Conservation (phyloP, 768 basidiomycete species). For the Fistulinella prunicolor region DNA sequence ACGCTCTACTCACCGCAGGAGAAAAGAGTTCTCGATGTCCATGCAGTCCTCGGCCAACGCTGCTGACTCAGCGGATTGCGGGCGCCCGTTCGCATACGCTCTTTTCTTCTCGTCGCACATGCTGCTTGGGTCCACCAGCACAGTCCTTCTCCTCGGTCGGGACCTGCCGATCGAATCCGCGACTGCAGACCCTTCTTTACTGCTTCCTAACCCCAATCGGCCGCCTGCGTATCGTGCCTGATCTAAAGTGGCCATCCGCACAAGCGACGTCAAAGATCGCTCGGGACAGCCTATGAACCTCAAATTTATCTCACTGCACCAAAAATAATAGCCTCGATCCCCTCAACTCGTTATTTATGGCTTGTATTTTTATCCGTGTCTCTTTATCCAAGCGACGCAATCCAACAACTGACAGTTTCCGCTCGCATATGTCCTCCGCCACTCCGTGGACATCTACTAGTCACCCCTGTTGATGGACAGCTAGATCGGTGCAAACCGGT, state of each 20-base stretch:
- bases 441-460: not conserved
- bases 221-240: conserved; percentile 21
- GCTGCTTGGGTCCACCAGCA: too few relatives aligned
- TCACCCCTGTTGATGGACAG: not conserved
- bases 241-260: conserved; percentile 17
- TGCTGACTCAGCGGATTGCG: conserved; percentile 17
- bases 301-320: conserved; percentile 26
- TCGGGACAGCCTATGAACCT: conserved; percentile 12
- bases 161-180: not conserved
- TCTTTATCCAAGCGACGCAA: not conserved
- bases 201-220: conserved; percentile 11
- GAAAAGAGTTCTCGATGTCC: too few relatives aligned
- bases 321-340: conserved; percentile 32
- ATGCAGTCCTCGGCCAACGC: conserved; percentile 20
- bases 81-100: too few relatives aligned
- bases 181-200: conserved; percentile 12
- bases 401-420: not conserved
- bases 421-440: not conserved
- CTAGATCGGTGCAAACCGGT: conserved; percentile 6
- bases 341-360: conserved; percentile 20
- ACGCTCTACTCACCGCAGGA: too few relatives aligned
- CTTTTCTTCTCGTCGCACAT: conserved; percentile 3
- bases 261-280: conserved; percentile 28
- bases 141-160: not conserved
- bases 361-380: conserved; percentile 22